A percentile compares a stretch with the other conserved stretches of the same genome.
Evolutionary conservation across 1,284 basidiomycete genomes (phyloP).

Genomic region (Mycosarcoma mackinlayi): DNA sequence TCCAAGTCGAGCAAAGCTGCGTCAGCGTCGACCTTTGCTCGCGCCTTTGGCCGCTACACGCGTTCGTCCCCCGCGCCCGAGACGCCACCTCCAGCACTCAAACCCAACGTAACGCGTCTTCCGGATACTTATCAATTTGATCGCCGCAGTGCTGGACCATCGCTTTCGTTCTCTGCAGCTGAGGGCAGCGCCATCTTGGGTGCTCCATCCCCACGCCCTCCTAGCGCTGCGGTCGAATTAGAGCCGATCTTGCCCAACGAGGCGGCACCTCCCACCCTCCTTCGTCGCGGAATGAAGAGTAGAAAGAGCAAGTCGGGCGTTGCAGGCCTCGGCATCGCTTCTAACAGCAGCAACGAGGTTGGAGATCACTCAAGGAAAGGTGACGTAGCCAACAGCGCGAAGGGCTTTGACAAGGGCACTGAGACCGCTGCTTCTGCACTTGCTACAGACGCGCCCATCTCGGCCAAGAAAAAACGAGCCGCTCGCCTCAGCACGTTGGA

Average conservation of each 20-base stretch:
- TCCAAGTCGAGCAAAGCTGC: conserved; percentile 25
- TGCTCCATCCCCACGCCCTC: conserved; percentile 61
- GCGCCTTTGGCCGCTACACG: conserved; percentile 61
- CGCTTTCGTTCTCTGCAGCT: conserved; percentile 12
- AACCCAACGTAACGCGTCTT: conserved; percentile 69
- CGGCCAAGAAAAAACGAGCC: conserved; percentile 21
- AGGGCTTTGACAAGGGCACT: not conserved
- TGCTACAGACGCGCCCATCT: conserved; percentile 2
- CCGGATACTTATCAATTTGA: conserved; percentile 54
- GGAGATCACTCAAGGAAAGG: conserved; percentile 1
- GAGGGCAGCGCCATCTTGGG: conserved; percentile 46
- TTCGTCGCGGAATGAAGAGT: conserved; percentile 37
- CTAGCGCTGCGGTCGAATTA: conserved; percentile 79
- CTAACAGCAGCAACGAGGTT: conserved; percentile 14
- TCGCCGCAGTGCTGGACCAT: conserved; percentile 17
- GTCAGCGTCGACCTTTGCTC: conserved; percentile 50
- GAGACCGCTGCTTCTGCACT: not conserved
- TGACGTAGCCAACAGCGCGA: not conserved
- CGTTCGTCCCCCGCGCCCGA: conserved; percentile 35
- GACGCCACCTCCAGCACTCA: conserved; percentile 50
- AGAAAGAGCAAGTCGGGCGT: conserved; percentile 14
- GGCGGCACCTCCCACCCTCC: conserved; percentile 80
- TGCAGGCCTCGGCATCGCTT: conserved; percentile 55
- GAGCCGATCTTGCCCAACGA: conserved; percentile 88
- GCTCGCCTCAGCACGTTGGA: conserved; percentile 47